Evolutionary conservation across 2,329 filamentous ascomycete genomes (phyloP).

Genomic region (Neurospora sp.): DNA sequence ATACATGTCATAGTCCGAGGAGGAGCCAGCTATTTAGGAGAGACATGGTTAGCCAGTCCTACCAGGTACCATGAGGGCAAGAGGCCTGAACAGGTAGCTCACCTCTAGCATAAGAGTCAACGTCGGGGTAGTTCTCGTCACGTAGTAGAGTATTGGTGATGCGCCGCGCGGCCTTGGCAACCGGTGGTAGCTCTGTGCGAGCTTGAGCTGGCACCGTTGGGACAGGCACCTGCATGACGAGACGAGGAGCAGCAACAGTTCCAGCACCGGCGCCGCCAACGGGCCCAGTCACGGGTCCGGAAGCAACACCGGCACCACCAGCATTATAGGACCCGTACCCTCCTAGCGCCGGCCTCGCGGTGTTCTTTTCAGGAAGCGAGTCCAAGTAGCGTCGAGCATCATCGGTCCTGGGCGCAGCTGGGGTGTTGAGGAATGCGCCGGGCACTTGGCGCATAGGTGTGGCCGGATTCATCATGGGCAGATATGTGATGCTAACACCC

Average conservation of each 20-base stretch:
- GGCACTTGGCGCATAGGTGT: constrained; percentile 66
- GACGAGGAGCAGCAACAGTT: constrained; percentile 3
- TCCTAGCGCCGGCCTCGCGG: not conserved
- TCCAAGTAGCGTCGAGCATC: constrained; percentile 41
- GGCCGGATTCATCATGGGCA: constrained; percentile 41
- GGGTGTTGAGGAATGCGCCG: constrained; percentile 67
- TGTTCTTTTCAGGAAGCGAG: constrained; percentile 8
- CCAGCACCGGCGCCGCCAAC: constrained; percentile 12
- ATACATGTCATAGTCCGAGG: constrained; percentile 82
- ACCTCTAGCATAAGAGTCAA: constrained; percentile 86
- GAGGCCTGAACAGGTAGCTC: constrained; percentile 30
- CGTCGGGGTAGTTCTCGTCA: constrained; percentile 75
- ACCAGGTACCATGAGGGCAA: not conserved
- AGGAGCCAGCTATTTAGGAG: constrained; percentile 60
- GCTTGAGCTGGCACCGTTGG: constrained; percentile 27
- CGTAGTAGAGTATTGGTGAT: constrained; percentile 69
- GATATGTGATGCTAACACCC: not conserved
- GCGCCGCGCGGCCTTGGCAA: constrained; percentile 71
- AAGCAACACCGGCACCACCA: constrained; percentile 3
- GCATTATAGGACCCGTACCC: not conserved
- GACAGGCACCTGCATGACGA: constrained; percentile 19
- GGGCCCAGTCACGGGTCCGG: constrained; percentile 1
- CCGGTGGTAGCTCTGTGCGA: constrained; percentile 44
- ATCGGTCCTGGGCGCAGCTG: constrained; percentile 45
- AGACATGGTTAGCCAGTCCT: constrained; percentile 17